phyloP scores from a whole-genome alignment of 441 rosid genomes.

The Corymbia citriodora region DNA sequence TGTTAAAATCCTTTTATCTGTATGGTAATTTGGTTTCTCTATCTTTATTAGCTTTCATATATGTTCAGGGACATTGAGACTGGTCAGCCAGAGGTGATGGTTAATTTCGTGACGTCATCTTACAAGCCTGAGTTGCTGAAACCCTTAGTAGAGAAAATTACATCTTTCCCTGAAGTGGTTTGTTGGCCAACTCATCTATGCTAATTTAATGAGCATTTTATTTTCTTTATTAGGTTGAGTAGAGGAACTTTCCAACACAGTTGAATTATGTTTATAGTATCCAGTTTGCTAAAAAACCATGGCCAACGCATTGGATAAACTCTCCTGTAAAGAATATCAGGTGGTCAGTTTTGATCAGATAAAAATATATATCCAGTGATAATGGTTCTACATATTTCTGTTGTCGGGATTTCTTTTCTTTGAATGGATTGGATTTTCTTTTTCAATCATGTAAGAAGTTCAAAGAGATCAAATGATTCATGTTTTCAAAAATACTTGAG shows the following conservation, averaged over 20 bases:
- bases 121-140: constrained; percentile 81
- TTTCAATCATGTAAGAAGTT: background rate
- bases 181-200: constrained; percentile 22
- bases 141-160: constrained; percentile 67
- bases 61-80: constrained; percentile 56
- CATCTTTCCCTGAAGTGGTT: constrained; percentile 86
- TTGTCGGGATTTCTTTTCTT: background rate
- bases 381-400: background rate
- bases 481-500: background rate
- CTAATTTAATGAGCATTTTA: background rate
- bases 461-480: background rate
- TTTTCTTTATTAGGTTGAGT: background rate
- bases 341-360: background rate
- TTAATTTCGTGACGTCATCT: constrained; percentile 87
- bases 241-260: background rate
- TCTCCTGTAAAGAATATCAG: background rate
- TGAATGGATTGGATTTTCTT: background rate
- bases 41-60: background rate
- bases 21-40: background rate
- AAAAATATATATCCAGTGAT: background rate
- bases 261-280: background rate
- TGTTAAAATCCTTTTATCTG: background rate
- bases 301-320: background rate
- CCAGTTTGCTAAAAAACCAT: background rate
- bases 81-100: constrained; percentile 77